A percentile compares a stretch with the other conserved stretches of the same genome.
phyloP scores from a whole-genome alignment of 306 rosid genomes.

The Albizia julibrissin region DNA sequence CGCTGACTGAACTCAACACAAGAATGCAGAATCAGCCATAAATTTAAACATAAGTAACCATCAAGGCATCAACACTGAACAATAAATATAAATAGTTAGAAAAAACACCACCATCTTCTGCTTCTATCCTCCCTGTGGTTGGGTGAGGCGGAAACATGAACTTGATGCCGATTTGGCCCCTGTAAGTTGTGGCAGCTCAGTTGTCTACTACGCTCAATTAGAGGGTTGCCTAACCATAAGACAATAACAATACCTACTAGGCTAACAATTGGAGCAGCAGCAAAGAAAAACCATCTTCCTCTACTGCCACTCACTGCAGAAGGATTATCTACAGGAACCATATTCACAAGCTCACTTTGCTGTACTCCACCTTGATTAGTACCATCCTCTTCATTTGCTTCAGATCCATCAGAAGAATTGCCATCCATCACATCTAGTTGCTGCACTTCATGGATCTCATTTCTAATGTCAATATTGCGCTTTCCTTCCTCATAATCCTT shows the following conservation, averaged over 20 bases:
- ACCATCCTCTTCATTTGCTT: slow-evolving; percentile 44
- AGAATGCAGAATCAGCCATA: slow-evolving; percentile 31
- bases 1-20: not conserved
- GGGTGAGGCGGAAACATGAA: slow-evolving; percentile 40
- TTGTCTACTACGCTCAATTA: slow-evolving; percentile 44
- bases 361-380: slow-evolving; percentile 36
- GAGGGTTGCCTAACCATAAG: slow-evolving; percentile 82
- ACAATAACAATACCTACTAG: slow-evolving; percentile 82
- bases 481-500: slow-evolving; percentile 84
- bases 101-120: slow-evolving; percentile 89
- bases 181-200: slow-evolving; percentile 31
- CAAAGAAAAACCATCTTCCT: slow-evolving; percentile 80
- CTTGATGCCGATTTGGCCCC: slow-evolving; percentile 42
- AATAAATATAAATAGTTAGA: slow-evolving; percentile 42
- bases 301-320: slow-evolving; percentile 49
- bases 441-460: slow-evolving; percentile 43
- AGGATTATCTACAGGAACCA: slow-evolving; percentile 34
- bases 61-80: slow-evolving; percentile 32
- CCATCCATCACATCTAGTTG: slow-evolving; percentile 47
- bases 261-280: slow-evolving; percentile 92
- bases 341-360: slow-evolving; percentile 27
- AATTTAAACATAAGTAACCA: slow-evolving; percentile 33
- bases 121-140: slow-evolving; percentile 69
- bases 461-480: slow-evolving; percentile 38
- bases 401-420: slow-evolving; percentile 50